phyloP scores from a whole-genome alignment of 1,139 yeast species.

The Kluyveromyces sp. region DNA sequence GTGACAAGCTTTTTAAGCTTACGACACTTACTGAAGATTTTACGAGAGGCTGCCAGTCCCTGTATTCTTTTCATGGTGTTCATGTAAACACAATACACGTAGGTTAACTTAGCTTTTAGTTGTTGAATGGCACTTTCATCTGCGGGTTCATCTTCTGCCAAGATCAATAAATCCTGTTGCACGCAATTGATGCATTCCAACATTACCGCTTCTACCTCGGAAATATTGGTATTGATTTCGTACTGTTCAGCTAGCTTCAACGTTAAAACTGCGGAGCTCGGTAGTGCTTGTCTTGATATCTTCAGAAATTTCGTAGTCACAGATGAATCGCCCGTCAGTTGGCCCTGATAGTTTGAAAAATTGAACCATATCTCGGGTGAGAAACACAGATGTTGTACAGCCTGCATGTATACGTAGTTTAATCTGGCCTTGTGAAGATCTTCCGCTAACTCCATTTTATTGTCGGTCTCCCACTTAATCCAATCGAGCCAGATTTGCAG shows the following conservation, averaged over 20 bases:
- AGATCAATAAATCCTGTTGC: slow-evolving; percentile 33
- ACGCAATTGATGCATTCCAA: slow-evolving; percentile 42
- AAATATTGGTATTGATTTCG: slow-evolving; percentile 51
- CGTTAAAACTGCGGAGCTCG: slow-evolving; percentile 60
- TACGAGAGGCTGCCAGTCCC: slow-evolving; percentile 68
- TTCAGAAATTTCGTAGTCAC: slow-evolving; percentile 36
- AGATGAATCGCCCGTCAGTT: slow-evolving; percentile 24
- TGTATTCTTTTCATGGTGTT: slow-evolving; percentile 52
- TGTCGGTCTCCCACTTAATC: slow-evolving; percentile 72
- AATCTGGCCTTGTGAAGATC: slow-evolving; percentile 50
- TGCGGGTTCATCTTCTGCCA: slow-evolving; percentile 25
- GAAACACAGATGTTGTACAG: slow-evolving; percentile 60
- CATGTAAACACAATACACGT: slow-evolving; percentile 49
- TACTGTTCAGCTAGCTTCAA: slow-evolving; percentile 63
- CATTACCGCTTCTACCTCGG: slow-evolving; percentile 48
- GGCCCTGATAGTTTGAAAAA: slow-evolving; percentile 39
- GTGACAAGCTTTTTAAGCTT: slow-evolving; percentile 48
- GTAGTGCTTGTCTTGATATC: slow-evolving; percentile 59
- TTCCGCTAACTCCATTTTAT: slow-evolving; percentile 56
- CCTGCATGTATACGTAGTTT: slow-evolving; percentile 68
- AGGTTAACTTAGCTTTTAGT: slow-evolving; percentile 22
- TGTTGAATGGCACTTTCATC: slow-evolving; percentile 14
- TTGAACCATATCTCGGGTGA: slow-evolving; percentile 85
- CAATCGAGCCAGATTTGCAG: slow-evolving; percentile 59
- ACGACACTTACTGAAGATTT: slow-evolving; percentile 52